These are phyloP conservation scores for Septoria linicola DNA, from an alignment of 2,329 filamentous ascomycete genomes.

Conservation along the genomic window DNA sequence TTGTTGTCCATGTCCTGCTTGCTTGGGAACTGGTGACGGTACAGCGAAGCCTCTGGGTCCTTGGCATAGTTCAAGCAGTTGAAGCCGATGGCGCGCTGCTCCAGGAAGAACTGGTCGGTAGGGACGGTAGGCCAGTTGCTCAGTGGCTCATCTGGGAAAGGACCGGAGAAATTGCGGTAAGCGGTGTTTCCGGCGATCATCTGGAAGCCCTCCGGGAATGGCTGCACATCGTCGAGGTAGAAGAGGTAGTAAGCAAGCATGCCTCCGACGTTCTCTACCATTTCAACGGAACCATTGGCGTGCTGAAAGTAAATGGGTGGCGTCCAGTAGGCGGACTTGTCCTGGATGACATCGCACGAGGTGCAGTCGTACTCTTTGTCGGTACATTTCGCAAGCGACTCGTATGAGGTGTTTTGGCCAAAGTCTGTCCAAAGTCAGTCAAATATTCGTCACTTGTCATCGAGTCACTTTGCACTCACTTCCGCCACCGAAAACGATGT, in stretches of 20 bases:
- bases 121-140: constrained; percentile 66
- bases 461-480: constrained; percentile 55
- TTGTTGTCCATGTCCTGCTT: constrained; percentile 77
- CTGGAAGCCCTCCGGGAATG: constrained; percentile 74
- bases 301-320: constrained; percentile 77
- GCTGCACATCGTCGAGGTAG: constrained; percentile 62
- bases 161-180: constrained; percentile 67
- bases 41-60: constrained; percentile 68
- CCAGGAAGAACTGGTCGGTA: constrained; percentile 67
- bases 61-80: constrained; percentile 85
- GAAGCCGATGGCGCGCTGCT: constrained; percentile 83
- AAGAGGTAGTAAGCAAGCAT: constrained; percentile 91
- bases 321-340: constrained; percentile 84
- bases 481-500: constrained; percentile 72
- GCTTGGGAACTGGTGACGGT: constrained; percentile 76
- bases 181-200: constrained; percentile 76
- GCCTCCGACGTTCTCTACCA: constrained; percentile 74
- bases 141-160: constrained; percentile 66
- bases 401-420: constrained; percentile 55
- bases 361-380: constrained; percentile 62
- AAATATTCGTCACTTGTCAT: background rate
- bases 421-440: constrained; percentile 57
- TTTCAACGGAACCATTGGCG: constrained; percentile 62
- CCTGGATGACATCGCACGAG: constrained; percentile 74
- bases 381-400: constrained; percentile 65